Conservation (phyloP, 305 asterid genomes). For the Solanum hybrid region DNA sequence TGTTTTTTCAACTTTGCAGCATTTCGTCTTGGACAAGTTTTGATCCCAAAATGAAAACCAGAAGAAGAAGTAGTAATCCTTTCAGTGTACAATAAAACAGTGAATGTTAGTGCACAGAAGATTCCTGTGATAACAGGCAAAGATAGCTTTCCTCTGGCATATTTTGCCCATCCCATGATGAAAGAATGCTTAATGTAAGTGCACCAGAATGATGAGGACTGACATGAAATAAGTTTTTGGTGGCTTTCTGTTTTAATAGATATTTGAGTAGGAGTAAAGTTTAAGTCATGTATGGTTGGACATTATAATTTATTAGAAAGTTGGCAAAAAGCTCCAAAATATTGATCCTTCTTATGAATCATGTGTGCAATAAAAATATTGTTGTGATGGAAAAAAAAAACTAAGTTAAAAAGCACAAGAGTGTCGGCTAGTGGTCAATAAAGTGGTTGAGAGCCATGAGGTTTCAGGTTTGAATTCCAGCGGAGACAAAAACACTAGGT, state of each 20-base stretch:
- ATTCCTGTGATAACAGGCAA: constrained; percentile 35
- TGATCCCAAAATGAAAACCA: constrained; percentile 30
- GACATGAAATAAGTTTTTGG: constrained; percentile 4
- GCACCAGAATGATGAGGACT: constrained; percentile 23
- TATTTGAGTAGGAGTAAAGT: constrained; percentile 68
- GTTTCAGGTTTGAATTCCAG: not conserved
- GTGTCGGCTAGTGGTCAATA: not conserved
- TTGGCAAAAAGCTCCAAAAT: not conserved
- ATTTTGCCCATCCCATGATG: constrained; percentile 38
- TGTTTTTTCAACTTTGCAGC: constrained; percentile 24
- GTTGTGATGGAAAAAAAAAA: not conserved
- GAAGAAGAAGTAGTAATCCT: constrained; percentile 39
- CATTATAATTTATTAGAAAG: not conserved
- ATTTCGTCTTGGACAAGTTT: constrained; percentile 37
- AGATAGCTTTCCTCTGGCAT: constrained; percentile 36
- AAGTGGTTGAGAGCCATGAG: not conserved
- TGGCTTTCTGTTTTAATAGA: constrained; percentile 14
- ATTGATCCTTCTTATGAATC: not conserved
- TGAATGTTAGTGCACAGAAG: constrained; percentile 38
- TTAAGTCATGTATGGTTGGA: constrained; percentile 28
- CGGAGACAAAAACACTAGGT: not conserved
- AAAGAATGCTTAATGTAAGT: not conserved
- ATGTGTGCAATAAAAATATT: not conserved
- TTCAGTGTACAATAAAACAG: constrained; percentile 51
- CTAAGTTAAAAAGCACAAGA: not conserved